A percentile compares a stretch with the other conserved stretches of the same genome.
phyloP scores from a whole-genome alignment of 1,284 basidiomycete species.

The Melampsora abietis-canadensis region DNA sequence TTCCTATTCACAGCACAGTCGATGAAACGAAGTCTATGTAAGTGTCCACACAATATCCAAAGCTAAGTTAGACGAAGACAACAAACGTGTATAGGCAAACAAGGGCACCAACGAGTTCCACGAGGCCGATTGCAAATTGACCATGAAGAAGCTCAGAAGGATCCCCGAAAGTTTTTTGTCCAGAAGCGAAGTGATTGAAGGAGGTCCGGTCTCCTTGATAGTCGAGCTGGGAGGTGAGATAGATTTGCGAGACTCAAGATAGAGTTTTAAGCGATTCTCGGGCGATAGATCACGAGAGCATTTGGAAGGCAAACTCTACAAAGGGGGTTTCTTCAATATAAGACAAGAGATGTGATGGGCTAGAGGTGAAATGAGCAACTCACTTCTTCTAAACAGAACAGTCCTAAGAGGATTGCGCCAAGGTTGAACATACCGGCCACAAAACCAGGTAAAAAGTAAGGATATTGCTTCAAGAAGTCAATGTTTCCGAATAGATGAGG shows the following conservation, averaged over 20 bases:
- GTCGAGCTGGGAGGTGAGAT: background rate
- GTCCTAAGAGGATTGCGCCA: background rate
- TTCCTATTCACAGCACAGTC: background rate
- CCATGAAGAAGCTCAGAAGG: constrained; percentile 16
- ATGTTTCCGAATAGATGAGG: background rate
- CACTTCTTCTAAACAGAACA: constrained; percentile 16
- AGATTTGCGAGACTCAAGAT: background rate
- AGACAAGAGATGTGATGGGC: background rate
- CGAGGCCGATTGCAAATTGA: constrained; percentile 16
- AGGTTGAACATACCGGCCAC: constrained; percentile 8
- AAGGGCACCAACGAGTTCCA: constrained; percentile 35
- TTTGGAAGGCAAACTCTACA: background rate
- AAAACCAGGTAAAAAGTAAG: constrained; percentile 19
- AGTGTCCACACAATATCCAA: too few species aligned
- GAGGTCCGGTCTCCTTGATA: background rate
- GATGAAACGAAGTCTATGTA: too few species aligned
- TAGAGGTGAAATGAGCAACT: background rate
- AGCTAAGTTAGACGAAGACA: too few species aligned
- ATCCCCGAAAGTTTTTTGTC: constrained; percentile 4
- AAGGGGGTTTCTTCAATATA: background rate
- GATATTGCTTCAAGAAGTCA: constrained; percentile 4
- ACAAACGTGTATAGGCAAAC: constrained; percentile 31
- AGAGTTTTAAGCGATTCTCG: background rate
- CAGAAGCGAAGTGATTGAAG: background rate
- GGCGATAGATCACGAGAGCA: background rate